Evolutionary conservation across 768 basidiomycete genomes (phyloP), one percentile per base, ranked within the genome.

Genomic region (Crepidotus variabilis): DNA sequence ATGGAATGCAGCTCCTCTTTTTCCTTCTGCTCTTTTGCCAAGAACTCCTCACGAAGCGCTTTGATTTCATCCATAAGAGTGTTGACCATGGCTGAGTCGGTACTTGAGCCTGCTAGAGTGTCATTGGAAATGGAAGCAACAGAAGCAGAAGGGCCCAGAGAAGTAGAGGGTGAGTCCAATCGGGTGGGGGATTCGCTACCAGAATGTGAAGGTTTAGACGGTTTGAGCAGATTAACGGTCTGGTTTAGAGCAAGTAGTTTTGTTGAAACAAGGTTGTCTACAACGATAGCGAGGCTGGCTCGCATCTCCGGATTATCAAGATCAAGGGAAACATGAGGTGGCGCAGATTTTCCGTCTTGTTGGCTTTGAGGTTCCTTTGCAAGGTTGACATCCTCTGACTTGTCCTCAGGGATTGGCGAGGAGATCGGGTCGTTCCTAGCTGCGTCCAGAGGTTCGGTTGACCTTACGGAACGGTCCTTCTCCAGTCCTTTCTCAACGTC

Each of bases 1-100:
- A 67, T 60, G 0, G 59, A 61, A 14, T 56, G 55, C 34, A 65
- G 54, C 47, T 67, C 66, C 43, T 65, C 64, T 43, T 56, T 60
- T 20, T 60, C 59, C 11, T 59, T 47, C 32, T 63, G 60, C 18
- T 61, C 63, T 20, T 57, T 60, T 1, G 52, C 43, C 10, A 54
- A 21, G 0, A 57, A 23, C 43, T 67, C 64, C 13, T 63, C 60
- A n/a, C 62, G 63, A 35, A 67, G 56, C 8, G 52, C 50, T 23
- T 58, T 63, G 23, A 67, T 13, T 16, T 67, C 66, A n/a, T 61
- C 64, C 2, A 67, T 51, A 11, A 67, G 56, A 2, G 47, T 57
- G 28, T 52, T 47, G 23, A 65, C 23, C 2, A 58, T n/a, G n/a
- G 51, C 50, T 0, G 57, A 23, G 14, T 63, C 60, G 1, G 53